Conservation (phyloP, 805 yeast species). For the Cyberlindnera saturnus region DNA sequence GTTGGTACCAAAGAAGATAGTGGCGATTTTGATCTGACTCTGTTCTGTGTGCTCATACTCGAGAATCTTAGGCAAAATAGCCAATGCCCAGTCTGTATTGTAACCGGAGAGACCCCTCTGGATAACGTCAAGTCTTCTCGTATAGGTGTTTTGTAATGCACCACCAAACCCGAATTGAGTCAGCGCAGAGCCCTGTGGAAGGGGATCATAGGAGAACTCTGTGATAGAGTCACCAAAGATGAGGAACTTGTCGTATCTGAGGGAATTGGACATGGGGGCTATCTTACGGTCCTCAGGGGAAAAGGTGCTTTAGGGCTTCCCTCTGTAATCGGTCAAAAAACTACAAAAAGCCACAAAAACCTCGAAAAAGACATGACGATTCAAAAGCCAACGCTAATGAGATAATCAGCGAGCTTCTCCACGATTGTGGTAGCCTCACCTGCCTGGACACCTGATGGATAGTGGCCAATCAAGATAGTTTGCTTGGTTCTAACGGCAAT, state of each 20-base stretch:
- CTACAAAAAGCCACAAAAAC: background rate
- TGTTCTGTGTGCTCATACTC: conserved; percentile 37
- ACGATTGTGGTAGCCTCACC: conserved; percentile 94
- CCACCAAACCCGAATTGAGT: conserved; percentile 45
- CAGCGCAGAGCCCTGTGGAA: conserved; percentile 18
- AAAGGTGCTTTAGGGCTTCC: too few relatives aligned
- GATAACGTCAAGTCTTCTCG: conserved; percentile 59
- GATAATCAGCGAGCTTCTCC: conserved; percentile 92
- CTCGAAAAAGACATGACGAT: background rate
- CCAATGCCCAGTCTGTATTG: conserved; percentile 54
- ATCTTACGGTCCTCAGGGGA: too few relatives aligned
- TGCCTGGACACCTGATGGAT: conserved; percentile 84
- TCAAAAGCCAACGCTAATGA: conserved; percentile 81
- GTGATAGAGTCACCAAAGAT: conserved; percentile 72
- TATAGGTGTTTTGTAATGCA: conserved; percentile 43
- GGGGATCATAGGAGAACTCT: conserved; percentile 40
- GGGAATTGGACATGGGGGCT: background rate
- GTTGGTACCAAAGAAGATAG: conserved; percentile 77
- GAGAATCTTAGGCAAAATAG: conserved; percentile 45
- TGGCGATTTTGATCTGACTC: conserved; percentile 34
- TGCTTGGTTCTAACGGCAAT: conserved; percentile 91
- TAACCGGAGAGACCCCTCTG: conserved; percentile 78
- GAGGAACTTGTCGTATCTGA: conserved; percentile 37
- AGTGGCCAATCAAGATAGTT: conserved; percentile 90
- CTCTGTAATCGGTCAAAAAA: too few relatives aligned